A percentile compares a stretch with the other conserved stretches of the same genome.
These are phyloP conservation scores for Fragaria iinumae DNA, from an alignment of 306 rosid species.

Conservation along the genomic window DNA sequence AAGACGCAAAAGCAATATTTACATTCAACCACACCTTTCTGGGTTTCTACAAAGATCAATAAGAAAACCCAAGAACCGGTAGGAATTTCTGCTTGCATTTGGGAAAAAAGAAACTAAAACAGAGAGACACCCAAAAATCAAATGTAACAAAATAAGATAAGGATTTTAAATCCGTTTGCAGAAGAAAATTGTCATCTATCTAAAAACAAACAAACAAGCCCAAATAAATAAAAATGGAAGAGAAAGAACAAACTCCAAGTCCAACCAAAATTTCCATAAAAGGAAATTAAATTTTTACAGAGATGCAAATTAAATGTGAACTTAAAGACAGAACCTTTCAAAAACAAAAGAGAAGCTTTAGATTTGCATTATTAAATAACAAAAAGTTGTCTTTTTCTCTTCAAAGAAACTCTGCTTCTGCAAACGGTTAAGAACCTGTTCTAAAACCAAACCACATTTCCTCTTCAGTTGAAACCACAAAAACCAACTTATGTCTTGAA, in stretches of 20 bases:
- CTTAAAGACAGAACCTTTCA: neutral
- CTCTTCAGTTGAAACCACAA: neutral
- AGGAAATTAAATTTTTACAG: neutral
- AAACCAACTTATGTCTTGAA: neutral
- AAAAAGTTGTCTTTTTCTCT: constrained; percentile 14
- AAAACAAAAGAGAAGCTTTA: neutral
- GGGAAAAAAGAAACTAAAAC: neutral
- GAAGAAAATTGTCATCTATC: constrained; percentile 8
- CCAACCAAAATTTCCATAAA: neutral
- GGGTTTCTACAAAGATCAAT: constrained; percentile 10
- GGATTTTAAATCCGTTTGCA: neutral
- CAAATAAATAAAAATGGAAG: neutral
- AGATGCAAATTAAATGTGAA: neutral
- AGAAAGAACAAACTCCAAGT: neutral
- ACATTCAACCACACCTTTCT: neutral
- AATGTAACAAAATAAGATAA: constrained; percentile 12
- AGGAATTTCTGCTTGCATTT: constrained; percentile 13
- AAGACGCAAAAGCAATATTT: neutral
- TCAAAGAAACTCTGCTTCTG: neutral
- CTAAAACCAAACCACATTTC: constrained; percentile 7
- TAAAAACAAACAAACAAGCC: constrained; percentile 4
- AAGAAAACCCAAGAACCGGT: neutral
- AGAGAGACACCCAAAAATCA: neutral
- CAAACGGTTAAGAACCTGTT: neutral
- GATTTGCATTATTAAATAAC: neutral